These are phyloP conservation scores for Microbotryum scabiosae DNA, from an alignment of 1,284 basidiomycete species.

Conservation along the genomic window DNA sequence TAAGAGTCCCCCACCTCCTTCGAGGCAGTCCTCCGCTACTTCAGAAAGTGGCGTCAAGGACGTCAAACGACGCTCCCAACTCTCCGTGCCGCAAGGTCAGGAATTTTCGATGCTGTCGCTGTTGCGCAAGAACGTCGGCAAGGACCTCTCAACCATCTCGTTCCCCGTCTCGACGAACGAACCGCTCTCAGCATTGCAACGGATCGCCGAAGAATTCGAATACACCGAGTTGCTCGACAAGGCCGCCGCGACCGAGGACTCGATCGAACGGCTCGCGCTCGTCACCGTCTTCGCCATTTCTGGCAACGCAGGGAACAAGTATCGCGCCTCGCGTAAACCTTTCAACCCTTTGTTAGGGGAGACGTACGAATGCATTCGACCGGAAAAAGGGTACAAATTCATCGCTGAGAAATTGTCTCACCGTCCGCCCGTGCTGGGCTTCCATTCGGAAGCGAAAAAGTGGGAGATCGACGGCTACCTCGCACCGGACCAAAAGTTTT, in stretches of 20 bases:
- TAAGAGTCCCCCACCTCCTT: neutral
- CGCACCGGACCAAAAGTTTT: conserved; percentile 74
- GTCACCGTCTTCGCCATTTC: conserved; percentile 78
- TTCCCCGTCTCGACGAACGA: conserved; percentile 85
- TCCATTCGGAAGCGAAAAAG: conserved; percentile 65
- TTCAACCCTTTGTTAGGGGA: conserved; percentile 84
- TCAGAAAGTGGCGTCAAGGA: conserved; percentile 17
- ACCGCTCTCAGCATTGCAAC: conserved; percentile 70
- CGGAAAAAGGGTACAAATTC: conserved; percentile 51
- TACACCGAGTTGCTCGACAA: conserved; percentile 58
- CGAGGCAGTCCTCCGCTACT: neutral
- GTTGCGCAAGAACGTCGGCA: conserved; percentile 86
- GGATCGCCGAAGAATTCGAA: conserved; percentile 66
- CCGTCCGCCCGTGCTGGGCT: conserved; percentile 68
- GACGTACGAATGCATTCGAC: conserved; percentile 72
- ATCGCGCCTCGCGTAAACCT: conserved; percentile 71
- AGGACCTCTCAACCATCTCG: conserved; percentile 77
- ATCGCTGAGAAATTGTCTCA: conserved; percentile 83
- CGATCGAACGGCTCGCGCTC: conserved; percentile 62
- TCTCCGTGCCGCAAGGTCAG: conserved; percentile 58
- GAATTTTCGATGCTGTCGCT: conserved; percentile 80
- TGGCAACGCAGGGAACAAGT: conserved; percentile 57
- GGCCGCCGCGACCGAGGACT: conserved; percentile 56
- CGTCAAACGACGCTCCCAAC: conserved; percentile 49
- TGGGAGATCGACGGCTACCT: conserved; percentile 55